Base-by-base conservation (phyloP, 208 protist species). In the Trichomonas vaginalis region DNA sequence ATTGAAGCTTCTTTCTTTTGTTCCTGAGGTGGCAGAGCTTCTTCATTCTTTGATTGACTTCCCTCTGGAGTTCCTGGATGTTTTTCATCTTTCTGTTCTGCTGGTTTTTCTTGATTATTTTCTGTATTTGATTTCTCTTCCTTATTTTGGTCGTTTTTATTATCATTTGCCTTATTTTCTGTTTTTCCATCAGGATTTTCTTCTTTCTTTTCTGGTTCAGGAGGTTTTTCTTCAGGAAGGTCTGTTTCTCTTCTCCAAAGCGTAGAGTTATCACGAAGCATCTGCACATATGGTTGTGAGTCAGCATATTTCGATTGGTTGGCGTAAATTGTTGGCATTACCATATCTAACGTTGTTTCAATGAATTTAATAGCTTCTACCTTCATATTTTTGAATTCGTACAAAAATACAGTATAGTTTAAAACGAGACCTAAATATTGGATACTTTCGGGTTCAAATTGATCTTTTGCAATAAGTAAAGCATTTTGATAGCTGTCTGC, bases 391-490 rank as follows among this genome's bases (percentile, higher is more conserved):
- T 96, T 95, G 92, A 96, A 95, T 95, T 97, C 96, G 46, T 97
- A 97, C 42, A 96, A 95, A 90, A 95, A 97, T 70, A 97, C 96
- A 0, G 97, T 98, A 95, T 97, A 98, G 96, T 98, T 98, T 12
- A 98, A 96, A 79, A 97, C 97, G 40, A 98, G 96, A 27, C 97
- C 97, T 27, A 95, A 27, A 37, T 56, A 56, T 47, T 35, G 23
- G 0, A 45, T 10, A 51, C 40, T 47, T 49, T 35, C 46, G 3
- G 27, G 14, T 0, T 83, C 56, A 45, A 88, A 45, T 61, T 96
- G 61, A 27, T 39, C 3, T 61, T 51, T 40, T 40, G 96, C 96
- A 48, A 61, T n/a, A 39, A 82, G 40, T 48, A 96, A 96, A n/a
- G 95, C 96, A 8, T 96, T 90, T 51, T 96, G 45, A 80, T 96